These are phyloP conservation scores for Acmispon strigosus DNA, from an alignment of 306 rosid genomes.

Conservation along the genomic window DNA sequence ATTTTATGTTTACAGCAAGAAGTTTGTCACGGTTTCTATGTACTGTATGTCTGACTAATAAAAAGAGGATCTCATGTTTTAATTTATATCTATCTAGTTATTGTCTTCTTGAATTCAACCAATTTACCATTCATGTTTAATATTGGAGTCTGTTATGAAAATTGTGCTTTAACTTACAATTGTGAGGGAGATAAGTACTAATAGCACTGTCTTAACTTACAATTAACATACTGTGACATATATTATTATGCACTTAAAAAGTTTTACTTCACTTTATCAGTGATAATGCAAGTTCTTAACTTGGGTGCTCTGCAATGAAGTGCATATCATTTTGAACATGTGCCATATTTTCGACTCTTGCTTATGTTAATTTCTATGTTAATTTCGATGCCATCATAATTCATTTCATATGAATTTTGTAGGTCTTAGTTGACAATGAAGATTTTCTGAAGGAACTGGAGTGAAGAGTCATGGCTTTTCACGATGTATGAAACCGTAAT, in stretches of 20 bases:
- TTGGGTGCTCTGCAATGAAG: background rate
- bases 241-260: background rate
- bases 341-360: background rate
- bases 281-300: background rate
- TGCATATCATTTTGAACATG: background rate
- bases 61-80: background rate
- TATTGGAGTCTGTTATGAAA: background rate
- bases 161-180: background rate
- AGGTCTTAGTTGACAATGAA: constrained; percentile 89
- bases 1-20: background rate
- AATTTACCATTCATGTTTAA: background rate
- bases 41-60: background rate
- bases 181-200: background rate
- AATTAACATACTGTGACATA: background rate
- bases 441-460: constrained; percentile 82
- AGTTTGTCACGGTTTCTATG: background rate
- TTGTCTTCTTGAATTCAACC: background rate
- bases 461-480: constrained; percentile 17
- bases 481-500: background rate
- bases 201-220: too few relatives aligned
- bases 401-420: constrained; percentile 17
- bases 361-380: background rate
- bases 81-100: background rate
- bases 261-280: background rate
- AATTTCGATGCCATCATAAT: background rate